Evolutionary conservation across 2,329 filamentous ascomycete species (phyloP).

Genomic region (Rhynchosporium agropyri): DNA sequence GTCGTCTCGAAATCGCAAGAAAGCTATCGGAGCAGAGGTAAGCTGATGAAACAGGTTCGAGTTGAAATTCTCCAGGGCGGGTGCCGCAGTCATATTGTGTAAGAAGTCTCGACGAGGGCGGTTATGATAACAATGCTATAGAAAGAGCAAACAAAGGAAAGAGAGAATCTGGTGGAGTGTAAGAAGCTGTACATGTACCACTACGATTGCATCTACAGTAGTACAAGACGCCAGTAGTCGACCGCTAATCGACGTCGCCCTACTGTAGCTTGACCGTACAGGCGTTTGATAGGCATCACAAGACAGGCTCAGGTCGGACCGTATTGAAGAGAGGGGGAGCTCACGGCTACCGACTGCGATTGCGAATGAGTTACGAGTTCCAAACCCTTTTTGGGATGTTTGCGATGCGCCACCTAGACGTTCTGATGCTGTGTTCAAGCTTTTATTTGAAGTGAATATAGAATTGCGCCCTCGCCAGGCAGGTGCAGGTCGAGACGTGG

Average conservation of each 20-base stretch:
- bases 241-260: neutral
- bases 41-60: constrained; percentile 7
- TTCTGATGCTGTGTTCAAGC: neutral
- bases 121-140: neutral
- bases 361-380: neutral
- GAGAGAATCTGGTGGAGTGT: constrained; percentile 3
- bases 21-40: neutral
- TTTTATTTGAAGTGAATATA: neutral
- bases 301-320: neutral
- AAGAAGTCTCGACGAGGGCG: neutral
- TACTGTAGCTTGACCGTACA: neutral
- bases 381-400: no score
- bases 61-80: neutral
- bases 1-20: neutral
- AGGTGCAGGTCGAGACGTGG: neutral
- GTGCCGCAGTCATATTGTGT: neutral
- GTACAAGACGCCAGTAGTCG: constrained; percentile 4
- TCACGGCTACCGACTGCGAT: neutral
- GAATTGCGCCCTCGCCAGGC: neutral
- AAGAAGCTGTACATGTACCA: constrained; percentile 10
- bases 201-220: neutral
- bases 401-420: neutral
- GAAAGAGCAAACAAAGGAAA: neutral
- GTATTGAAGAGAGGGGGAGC: constrained; percentile 7
- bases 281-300: neutral